Conservation (phyloP, 495 filamentous ascomycete genomes). For the Jackrogersella minutella region DNA sequence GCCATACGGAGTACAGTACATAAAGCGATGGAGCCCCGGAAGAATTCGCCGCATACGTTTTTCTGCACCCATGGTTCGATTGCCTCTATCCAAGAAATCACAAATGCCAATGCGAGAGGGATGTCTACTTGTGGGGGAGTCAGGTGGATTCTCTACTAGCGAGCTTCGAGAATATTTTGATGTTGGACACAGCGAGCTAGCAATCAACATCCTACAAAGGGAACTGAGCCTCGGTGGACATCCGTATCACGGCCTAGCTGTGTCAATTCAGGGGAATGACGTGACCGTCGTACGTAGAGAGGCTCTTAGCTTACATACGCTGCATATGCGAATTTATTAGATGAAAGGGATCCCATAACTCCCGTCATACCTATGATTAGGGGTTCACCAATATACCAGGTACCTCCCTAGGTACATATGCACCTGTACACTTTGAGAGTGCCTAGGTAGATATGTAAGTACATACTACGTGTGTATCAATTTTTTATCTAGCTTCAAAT, state of each 20-base stretch:
- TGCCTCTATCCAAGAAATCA: slow-evolving; percentile 15
- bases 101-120: slow-evolving; percentile 16
- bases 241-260: background rate
- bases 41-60: slow-evolving; percentile 37
- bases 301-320: slow-evolving; percentile 3
- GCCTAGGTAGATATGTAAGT: no score
- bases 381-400: background rate
- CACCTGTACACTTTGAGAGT: slow-evolving; percentile 10
- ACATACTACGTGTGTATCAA: no score
- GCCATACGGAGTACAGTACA: slow-evolving; percentile 28
- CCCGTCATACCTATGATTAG: slow-evolving; percentile 11
- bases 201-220: slow-evolving; percentile 5
- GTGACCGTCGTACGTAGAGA: slow-evolving; percentile 22
- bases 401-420: background rate
- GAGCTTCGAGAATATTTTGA: slow-evolving; percentile 30
- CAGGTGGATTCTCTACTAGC: slow-evolving; percentile 7
- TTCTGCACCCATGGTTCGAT: slow-evolving; percentile 38
- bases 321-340: slow-evolving; percentile 3
- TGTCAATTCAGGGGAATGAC: slow-evolving; percentile 20
- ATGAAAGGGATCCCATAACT: slow-evolving; percentile 12
- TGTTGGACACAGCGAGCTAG: slow-evolving; percentile 8
- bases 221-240: slow-evolving; percentile 21
- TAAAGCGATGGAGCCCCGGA: slow-evolving; percentile 11
- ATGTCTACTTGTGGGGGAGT: background rate
- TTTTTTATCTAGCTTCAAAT: slow-evolving; percentile 13